Conservation (phyloP, 2,329 filamentous ascomycete species). For the Fonsecaea monophora region DNA sequence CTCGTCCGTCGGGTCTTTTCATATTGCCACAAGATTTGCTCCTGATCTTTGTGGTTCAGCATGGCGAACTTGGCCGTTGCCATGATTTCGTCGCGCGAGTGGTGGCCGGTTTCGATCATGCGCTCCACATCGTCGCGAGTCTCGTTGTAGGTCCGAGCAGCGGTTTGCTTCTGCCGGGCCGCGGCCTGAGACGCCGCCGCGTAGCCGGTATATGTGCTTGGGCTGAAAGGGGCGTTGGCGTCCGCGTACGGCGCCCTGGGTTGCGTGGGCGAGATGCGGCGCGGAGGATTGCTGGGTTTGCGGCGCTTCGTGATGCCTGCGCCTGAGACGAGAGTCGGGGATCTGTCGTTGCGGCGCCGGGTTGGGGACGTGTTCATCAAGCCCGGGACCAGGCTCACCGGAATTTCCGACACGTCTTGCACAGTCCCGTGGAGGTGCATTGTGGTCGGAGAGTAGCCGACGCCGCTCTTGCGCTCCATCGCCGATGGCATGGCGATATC, state of each 20-base stretch:
- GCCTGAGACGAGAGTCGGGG: background rate
- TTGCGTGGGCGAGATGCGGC: slow-evolving; percentile 3
- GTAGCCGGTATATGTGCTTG: background rate
- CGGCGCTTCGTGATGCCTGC: slow-evolving; percentile 17
- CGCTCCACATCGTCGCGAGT: slow-evolving; percentile 14
- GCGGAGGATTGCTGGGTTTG: background rate
- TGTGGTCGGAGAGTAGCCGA: background rate
- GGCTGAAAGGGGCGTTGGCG: slow-evolving; percentile 3
- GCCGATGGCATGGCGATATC: slow-evolving; percentile 26
- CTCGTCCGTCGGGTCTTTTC: background rate
- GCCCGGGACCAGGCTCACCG: slow-evolving; percentile 13
- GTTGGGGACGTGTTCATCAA: background rate
- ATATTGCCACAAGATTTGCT: background rate
- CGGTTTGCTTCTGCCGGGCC: slow-evolving; percentile 3
- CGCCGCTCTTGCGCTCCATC: background rate
- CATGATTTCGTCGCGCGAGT: slow-evolving; percentile 3
- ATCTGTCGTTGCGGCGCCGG: background rate
- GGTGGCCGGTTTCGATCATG: slow-evolving; percentile 14
- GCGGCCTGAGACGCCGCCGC: background rate
- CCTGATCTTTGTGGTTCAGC: background rate
- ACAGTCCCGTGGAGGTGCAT: slow-evolving; percentile 10
- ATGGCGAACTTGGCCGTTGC: background rate
- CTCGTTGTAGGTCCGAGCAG: slow-evolving; percentile 9
- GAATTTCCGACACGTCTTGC: slow-evolving; percentile 17
- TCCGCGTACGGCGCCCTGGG: background rate